A percentile compares a stretch with the other conserved stretches of the same genome.
These are phyloP conservation scores for Salix suchowensis DNA, from an alignment of 345 rosid genomes.

Conservation along the genomic window DNA sequence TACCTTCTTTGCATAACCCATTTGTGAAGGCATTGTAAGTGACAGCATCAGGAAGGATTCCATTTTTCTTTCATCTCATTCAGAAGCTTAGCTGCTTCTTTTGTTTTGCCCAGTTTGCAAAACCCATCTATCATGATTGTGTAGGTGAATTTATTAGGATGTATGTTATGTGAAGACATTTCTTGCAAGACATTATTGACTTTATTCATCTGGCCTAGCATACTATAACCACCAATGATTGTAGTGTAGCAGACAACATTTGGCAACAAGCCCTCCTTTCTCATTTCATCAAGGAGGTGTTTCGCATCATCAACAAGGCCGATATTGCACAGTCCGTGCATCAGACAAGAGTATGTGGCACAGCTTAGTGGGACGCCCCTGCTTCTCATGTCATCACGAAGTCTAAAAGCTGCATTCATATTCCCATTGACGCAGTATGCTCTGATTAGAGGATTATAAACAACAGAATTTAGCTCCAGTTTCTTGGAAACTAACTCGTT, in stretches of 20 bases:
- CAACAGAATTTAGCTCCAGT: slow-evolving; percentile 45
- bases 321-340: slow-evolving; percentile 57
- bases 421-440: slow-evolving; percentile 55
- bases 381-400: slow-evolving; percentile 58
- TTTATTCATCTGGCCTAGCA: slow-evolving; percentile 61
- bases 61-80: slow-evolving; percentile 54
- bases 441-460: slow-evolving; percentile 55
- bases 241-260: slow-evolving; percentile 71
- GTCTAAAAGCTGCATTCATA: slow-evolving; percentile 43
- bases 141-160: slow-evolving; percentile 73
- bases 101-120: slow-evolving; percentile 43
- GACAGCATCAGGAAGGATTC: slow-evolving; percentile 53
- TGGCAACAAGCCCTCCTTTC: slow-evolving; percentile 51
- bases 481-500: slow-evolving; percentile 42
- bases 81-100: slow-evolving; percentile 58
- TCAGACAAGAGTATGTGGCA: slow-evolving; percentile 61
- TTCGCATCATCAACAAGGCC: slow-evolving; percentile 54
- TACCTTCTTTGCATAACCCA: slow-evolving; percentile 59
- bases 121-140: slow-evolving; percentile 49
- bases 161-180: slow-evolving; percentile 47
- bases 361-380: slow-evolving; percentile 44
- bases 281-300: slow-evolving; percentile 56
- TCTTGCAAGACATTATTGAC: slow-evolving; percentile 46
- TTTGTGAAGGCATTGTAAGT: slow-evolving; percentile 56
- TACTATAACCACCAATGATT: slow-evolving; percentile 68